Base-by-base conservation (phyloP, 768 basidiomycete species). In the Collybiopsis confluens region DNA sequence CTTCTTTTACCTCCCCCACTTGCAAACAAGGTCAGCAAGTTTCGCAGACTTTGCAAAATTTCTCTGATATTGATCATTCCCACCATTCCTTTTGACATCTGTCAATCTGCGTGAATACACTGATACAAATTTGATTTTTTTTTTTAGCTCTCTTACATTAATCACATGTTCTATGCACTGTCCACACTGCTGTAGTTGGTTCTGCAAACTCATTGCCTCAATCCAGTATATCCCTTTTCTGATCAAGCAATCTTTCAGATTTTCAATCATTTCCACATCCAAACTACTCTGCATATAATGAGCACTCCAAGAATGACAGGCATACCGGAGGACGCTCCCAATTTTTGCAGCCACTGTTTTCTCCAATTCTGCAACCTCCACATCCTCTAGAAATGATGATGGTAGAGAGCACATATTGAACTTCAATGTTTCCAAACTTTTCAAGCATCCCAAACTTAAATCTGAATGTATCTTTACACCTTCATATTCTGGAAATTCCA, bases 331-430 rank as follows among this genome's bases (percentile, higher is more conserved):
- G 8, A 27, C 26, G 15, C 36, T 20, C 10, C 36, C 30, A 35
- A 56, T 45, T 9, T 42, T 43, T 33, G 33, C 18, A 3, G 18
- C 15, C 7, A 47, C 10, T 13, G n/a, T 20, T 24, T 30, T 21
- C 9, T 18, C 15, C 11, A 42, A 20, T 9, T 44, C 30, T 7
- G 3, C 11, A 0, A 56, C 50, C 18, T 56, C 49, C 13, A 4
- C 15, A 24, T 56, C 50, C 3, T 20, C 3, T 15, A 52, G 3
- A 45, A 41, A 52, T 1, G 55, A 56, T 4, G 49, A 56, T 7
- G 28, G 33, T 8, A 56, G 33, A 30, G 44, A 13, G 18, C 55
- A 56, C 6, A 56, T 56, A 27, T 56, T 56, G 49, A 56, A 56
- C 20, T 11, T n/a, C 4, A 56, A 42, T 4, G 27, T 18, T 6